Base-by-base conservation (phyloP, 2,329 filamentous ascomycete genomes). In the Nigrospora sphaerica region DNA sequence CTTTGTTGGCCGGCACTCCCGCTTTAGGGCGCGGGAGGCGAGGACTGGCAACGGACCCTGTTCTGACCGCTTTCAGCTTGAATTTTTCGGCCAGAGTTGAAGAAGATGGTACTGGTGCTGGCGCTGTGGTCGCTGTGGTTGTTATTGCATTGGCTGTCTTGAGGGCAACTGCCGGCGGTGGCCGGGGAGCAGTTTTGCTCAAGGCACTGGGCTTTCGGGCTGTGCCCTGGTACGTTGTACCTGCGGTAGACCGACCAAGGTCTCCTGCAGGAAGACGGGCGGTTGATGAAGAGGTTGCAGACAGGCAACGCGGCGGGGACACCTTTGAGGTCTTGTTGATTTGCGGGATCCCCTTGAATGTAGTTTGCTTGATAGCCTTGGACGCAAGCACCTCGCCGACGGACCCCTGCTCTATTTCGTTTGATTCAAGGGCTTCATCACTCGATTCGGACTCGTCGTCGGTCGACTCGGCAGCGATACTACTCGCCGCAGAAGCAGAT, bases 1-100 rank as follows among this genome's bases (percentile, higher is more conserved):
- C 58, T 47, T 63, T 73, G 2, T 75, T 74, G 11, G 44, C 4
- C 32, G 42, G 10, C 7, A 28, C 10, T 2, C 23, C 23, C 2
- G 23, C 23, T 28, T 28, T 28, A 28, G 42, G 4, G 23, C 23
- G 23, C 23, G 23, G 23, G 10, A 28, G 23, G 23, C 10, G 23
- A 28, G 23, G 10, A 2, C 7, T 10, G 23, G 23, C 6, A 28
- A 10, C 23, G 23, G 23, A 28, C 23, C 23, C 23, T 28, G 23
- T 28, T 10, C 23, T 28, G 23, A 28, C 23, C 6, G 23, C 23
- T 28, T 28, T 28, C 23, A 28, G 7, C 10, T 28, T 28, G 23
- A 28, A 28, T 10, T 28, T 28, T 2, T 28, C 23, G 6, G 23
- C 23, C 23, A 28, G 23, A 9, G 6, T 28, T 10, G 23, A 28